Evolutionary conservation across 768 basidiomycete genomes (phyloP).

Genomic region (Psilocybe sp.): DNA sequence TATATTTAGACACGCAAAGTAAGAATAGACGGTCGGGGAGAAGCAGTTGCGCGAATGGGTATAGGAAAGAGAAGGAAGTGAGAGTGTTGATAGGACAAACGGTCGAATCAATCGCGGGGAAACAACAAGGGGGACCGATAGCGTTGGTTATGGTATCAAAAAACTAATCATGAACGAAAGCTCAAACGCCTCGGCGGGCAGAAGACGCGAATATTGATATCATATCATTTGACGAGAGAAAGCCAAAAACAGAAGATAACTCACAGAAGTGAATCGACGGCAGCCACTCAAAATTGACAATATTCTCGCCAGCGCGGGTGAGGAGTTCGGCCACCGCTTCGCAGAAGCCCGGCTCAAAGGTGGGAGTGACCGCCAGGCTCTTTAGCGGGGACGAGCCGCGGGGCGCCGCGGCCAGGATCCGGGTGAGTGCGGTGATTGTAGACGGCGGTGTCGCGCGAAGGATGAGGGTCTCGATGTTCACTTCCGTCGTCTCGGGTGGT

Average conservation of each 20-base stretch:
- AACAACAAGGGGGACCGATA: too few species aligned
- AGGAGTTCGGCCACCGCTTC: conserved; percentile 15
- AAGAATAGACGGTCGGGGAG: not conserved
- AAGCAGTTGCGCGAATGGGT: not conserved
- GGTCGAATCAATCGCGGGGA: too few species aligned
- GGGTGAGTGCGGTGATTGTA: conserved; percentile 10
- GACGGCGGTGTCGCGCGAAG: conserved; percentile 15
- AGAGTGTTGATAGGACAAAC: too few species aligned
- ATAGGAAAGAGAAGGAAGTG: too few species aligned
- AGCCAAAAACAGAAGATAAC: not conserved
- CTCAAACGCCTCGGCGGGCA: not conserved
- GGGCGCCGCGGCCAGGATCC: conserved; percentile 1
- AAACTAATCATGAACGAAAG: too few species aligned
- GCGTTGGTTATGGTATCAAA: too few species aligned
- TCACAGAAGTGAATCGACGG: conserved; percentile 21
- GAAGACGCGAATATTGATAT: not conserved
- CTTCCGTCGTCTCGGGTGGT: not conserved
- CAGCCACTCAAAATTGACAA: conserved; percentile 18
- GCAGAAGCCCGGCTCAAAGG: conserved; percentile 18
- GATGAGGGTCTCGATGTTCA: conserved; percentile 7
- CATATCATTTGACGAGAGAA: not conserved
- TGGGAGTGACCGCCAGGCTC: conserved; percentile 18
- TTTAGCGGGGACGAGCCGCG: conserved; percentile 1
- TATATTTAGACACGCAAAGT: not conserved
- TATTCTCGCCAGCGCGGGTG: conserved; percentile 6